Base-by-base conservation (phyloP, 2,329 filamentous ascomycete genomes). In the Zymoseptoria ardabiliae region DNA sequence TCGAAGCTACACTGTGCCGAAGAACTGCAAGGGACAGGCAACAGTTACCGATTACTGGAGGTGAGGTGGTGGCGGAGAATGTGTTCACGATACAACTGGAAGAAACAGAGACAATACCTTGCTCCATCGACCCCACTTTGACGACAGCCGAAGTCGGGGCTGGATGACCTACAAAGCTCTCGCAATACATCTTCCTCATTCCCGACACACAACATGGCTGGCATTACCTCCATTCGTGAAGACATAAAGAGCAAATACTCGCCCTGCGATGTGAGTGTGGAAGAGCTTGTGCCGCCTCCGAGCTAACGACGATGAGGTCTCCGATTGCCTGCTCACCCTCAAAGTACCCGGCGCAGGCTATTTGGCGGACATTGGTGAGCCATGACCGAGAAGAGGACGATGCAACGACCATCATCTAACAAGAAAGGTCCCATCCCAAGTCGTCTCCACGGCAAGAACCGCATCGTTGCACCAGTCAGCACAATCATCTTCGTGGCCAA, bases 271-370 rank as follows among this genome's bases (percentile, higher is more conserved):
- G 70, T 73, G 63, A 20, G 67, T 63, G 57, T 19, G 17, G 17
- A 8, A 17, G 17, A 17, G 25, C 22, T 11, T n/a, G 23, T 53
- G 22, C 45, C 23, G 22, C 11, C 13, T 10, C 28, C 22, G 19
- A 53, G 19, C 52, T 48, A 5, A 55, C 10, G 22, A 23, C 17
- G 23, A 17, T 23, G 58, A 89, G 79, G 77, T 90, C 61, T 89
- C 88, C 10, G 88, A 91, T 71, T 87, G 87, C 5, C 80, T 91
- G 1, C 79, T 90, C 58, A 89, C 87, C 68, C 79, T 91, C 53
- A 81, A 86, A 60, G 81, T 86, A 8, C 79, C 85, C 10, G 80
- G 82, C 53, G 86, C 85, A 23, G 88, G 89, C 57, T 86, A 85
- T 69, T 74, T 91, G 45, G 77, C 84, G 45, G 86, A 90, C 70